Evolutionary conservation across 2,329 filamentous ascomycete species (phyloP).

Genomic region (Monosporascus sp.): DNA sequence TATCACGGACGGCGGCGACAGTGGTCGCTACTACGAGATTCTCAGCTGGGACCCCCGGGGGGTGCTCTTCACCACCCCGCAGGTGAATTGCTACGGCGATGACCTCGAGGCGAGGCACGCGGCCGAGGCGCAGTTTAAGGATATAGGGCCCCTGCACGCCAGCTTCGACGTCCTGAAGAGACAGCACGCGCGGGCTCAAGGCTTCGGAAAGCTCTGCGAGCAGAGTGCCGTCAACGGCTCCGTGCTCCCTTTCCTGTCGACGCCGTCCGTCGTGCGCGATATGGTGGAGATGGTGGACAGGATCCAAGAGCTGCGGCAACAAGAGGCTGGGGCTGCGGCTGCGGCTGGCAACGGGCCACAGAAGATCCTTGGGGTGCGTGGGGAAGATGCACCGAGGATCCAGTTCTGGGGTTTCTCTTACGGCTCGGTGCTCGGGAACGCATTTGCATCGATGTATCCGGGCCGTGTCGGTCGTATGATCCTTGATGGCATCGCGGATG

Average conservation of each 20-base stretch:
- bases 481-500: conserved; percentile 33
- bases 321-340: background rate
- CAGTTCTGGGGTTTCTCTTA: conserved; percentile 49
- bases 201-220: conserved; percentile 25
- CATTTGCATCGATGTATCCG: conserved; percentile 38
- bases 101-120: conserved; percentile 24
- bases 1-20: conserved; percentile 11
- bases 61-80: conserved; percentile 30
- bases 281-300: conserved; percentile 40
- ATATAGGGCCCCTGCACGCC: conserved; percentile 22
- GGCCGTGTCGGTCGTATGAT: conserved; percentile 35
- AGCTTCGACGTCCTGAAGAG: conserved; percentile 17
- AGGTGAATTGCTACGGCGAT: conserved; percentile 31
- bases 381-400: conserved; percentile 6
- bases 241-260: conserved; percentile 29
- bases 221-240: conserved; percentile 14
- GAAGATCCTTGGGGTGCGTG: background rate
- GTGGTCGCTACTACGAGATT: conserved; percentile 32
- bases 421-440: conserved; percentile 37
- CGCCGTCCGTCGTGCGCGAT: conserved; percentile 34
- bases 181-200: conserved; percentile 19
- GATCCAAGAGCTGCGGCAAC: conserved; percentile 26
- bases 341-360: background rate
- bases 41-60: conserved; percentile 41
- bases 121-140: conserved; percentile 18